These are phyloP conservation scores for Wickerhamiella musiphila DNA, from an alignment of 805 yeast genomes.

Conservation along the genomic window DNA sequence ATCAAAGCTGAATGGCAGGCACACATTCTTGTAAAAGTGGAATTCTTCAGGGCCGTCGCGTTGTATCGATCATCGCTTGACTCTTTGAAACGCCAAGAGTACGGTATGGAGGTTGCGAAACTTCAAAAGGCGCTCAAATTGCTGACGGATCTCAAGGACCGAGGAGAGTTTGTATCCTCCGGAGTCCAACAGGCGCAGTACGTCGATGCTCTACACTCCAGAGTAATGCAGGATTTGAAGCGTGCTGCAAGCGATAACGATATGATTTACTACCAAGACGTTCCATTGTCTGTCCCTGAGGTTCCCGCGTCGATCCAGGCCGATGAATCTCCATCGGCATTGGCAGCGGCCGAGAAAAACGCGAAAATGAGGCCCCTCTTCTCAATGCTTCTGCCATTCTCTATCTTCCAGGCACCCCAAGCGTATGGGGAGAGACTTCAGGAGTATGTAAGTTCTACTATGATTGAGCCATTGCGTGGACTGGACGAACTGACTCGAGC, in stretches of 20 bases:
- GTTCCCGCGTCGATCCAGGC: constrained; percentile 9
- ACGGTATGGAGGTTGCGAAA: constrained; percentile 57
- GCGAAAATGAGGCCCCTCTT: constrained; percentile 24
- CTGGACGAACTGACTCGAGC: constrained; percentile 14
- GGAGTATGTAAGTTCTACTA: constrained; percentile 29
- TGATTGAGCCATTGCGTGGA: constrained; percentile 21
- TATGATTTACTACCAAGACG: constrained; percentile 49
- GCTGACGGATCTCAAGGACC: constrained; percentile 22
- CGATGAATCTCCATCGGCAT: no score
- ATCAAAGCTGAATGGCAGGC: constrained; percentile 47
- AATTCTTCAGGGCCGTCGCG: constrained; percentile 58
- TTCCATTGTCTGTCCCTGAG: constrained; percentile 28
- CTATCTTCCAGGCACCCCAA: constrained; percentile 45
- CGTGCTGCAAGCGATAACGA: constrained; percentile 67
- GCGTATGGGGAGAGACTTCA: constrained; percentile 54
- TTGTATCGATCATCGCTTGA: constrained; percentile 41
- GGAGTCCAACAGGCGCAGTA: constrained; percentile 37
- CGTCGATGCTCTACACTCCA: constrained; percentile 30
- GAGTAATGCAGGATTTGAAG: constrained; percentile 29
- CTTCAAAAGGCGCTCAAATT: constrained; percentile 25
- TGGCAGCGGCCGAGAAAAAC: neutral
- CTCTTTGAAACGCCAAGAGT: constrained; percentile 31
- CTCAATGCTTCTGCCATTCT: constrained; percentile 45
- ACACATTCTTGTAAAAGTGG: constrained; percentile 39
- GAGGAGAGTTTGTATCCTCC: constrained; percentile 26